Evolutionary conservation across 2,329 filamentous ascomycete genomes (phyloP).

Genomic region (Aspergillus texensis): DNA sequence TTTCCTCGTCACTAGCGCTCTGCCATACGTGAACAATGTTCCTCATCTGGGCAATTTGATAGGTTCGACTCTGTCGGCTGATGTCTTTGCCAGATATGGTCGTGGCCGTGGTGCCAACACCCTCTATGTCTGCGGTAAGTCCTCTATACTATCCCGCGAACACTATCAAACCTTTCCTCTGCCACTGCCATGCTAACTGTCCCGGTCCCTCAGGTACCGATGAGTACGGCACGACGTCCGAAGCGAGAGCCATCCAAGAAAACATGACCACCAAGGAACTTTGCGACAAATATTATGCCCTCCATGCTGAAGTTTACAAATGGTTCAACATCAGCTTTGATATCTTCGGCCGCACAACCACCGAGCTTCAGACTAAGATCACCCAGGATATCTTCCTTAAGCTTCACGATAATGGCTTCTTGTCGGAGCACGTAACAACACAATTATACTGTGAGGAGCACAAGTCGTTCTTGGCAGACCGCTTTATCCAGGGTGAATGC

Average conservation of each 20-base stretch:
- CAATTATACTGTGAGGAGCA: slow-evolving; percentile 84
- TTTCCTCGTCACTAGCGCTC: slow-evolving; percentile 85
- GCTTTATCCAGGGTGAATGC: slow-evolving; percentile 59
- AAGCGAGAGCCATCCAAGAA: slow-evolving; percentile 92
- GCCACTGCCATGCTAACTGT: neutral
- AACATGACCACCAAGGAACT: slow-evolving; percentile 79
- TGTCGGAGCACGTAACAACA: slow-evolving; percentile 82
- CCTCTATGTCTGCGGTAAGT: slow-evolving; percentile 77
- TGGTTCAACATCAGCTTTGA: slow-evolving; percentile 97
- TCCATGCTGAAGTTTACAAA: slow-evolving; percentile 88
- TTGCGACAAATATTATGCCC: slow-evolving; percentile 88
- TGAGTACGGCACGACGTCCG: slow-evolving; percentile 94
- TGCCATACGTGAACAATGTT: slow-evolving; percentile 80
- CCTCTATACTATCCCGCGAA: neutral
- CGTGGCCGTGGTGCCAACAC: slow-evolving; percentile 75
- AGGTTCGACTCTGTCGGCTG: slow-evolving; percentile 83
- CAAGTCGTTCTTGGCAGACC: slow-evolving; percentile 73
- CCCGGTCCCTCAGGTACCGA: slow-evolving; percentile 54
- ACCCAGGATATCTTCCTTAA: slow-evolving; percentile 87
- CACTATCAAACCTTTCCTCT: neutral
- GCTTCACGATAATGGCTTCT: slow-evolving; percentile 83
- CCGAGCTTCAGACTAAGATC: slow-evolving; percentile 84
- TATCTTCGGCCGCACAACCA: slow-evolving; percentile 91
- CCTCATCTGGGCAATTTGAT: slow-evolving; percentile 89
- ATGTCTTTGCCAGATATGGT: slow-evolving; percentile 68